Evolutionary conservation across 257 asterid species (phyloP).

Genomic region (Ehretia macrophylla): DNA sequence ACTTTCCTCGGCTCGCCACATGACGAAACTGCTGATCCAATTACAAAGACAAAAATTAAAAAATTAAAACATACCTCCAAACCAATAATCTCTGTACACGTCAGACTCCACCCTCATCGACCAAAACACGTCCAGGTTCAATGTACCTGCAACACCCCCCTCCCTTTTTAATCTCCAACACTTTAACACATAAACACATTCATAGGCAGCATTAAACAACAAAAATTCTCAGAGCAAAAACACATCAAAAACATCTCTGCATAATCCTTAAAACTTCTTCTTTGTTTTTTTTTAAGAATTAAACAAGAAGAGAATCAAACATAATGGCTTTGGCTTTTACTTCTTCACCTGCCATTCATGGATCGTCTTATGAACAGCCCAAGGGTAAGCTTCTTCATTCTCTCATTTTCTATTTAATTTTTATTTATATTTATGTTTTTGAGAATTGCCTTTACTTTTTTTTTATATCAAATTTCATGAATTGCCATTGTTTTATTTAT

Average conservation of each 20-base stretch:
- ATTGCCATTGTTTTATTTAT: not conserved
- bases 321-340: conserved; percentile 61
- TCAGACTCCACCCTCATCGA: conserved; percentile 10
- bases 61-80: not conserved
- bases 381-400: conserved; percentile 35
- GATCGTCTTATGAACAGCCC: conserved; percentile 35
- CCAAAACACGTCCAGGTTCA: conserved; percentile 67
- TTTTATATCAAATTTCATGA: not conserved
- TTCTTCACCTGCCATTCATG: conserved; percentile 50
- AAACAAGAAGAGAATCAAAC: not conserved
- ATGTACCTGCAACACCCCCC: conserved; percentile 41
- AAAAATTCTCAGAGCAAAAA: too few species aligned
- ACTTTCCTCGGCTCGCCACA: conserved; percentile 24
- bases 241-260: conserved; percentile 1
- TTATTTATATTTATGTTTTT: not conserved
- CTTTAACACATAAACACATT: too few species aligned
- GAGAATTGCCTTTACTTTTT: too few species aligned
- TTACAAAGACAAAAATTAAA: not conserved
- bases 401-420: not conserved
- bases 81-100: conserved; percentile 37
- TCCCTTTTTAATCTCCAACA: conserved; percentile 12
- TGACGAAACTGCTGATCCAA: conserved; percentile 54
- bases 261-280: too few species aligned
- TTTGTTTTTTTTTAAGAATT: not conserved
- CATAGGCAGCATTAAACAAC: too few species aligned